Evolutionary conservation across 371 early-diverging fungal species (phyloP), one percentile per base, ranked within the genome.

Genomic region (Mortierella polycephala): DNA sequence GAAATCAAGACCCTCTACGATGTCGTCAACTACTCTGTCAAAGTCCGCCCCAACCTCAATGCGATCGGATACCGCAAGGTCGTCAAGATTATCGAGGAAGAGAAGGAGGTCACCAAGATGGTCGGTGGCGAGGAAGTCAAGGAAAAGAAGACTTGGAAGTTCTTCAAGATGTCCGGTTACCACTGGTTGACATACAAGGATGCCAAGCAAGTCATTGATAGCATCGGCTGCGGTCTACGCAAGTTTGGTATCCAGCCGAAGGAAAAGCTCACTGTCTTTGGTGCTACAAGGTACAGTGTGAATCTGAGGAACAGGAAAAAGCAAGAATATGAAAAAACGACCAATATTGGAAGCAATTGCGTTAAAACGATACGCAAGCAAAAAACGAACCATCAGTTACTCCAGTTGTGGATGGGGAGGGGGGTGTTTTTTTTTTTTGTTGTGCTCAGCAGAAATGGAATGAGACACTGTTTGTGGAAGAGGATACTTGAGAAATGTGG

Each of bases 131-230:
- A 83, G 20, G 88, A 90, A 64, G 85, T 73, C 23, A 89, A 82
- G 65, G 92, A 93, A 71, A 90, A 65, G 61, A 95, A 95, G 77
- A 89, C 74, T n/a, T 96, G 95, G 95, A 91, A 90, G 57, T 94
- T 85, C 77, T 89, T 87, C 79, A 90, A 95, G 84, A 83, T 95
- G 59, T 85, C 89, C 42, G 75, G 65, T 11, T 95, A 89, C 80
- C 62, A 84, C 59, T 93, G 93, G 85, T 82, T 87, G 68, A 87
- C 90, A 46, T 94, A 89, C 69, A 62, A 80, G 23, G 91, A 95
- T 57, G 89, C 88, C 39, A 68, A 67, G 39, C 75, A 86, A 18
- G 71, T 80, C 42, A 69, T 86, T 18, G 70, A 67, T 30, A 59
- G 71, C 21, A 79, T 93, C 52, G 94, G 94, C 21, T 80, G 88